These are phyloP conservation scores for Lolium perenne DNA, from an alignment of 176 grass and related monocot genomes.

Conservation along the genomic window DNA sequence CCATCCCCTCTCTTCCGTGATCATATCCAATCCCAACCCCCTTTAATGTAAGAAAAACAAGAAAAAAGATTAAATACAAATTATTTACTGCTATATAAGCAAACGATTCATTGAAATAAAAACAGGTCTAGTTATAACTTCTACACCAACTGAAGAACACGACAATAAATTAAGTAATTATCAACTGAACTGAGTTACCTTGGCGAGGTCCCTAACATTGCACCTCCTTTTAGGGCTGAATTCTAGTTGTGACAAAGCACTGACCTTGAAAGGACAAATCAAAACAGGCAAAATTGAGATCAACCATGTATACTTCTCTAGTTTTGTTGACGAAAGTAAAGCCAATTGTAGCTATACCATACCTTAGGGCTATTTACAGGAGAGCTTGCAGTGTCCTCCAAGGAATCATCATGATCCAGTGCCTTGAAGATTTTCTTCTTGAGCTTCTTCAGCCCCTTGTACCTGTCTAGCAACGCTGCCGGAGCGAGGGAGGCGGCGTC, in stretches of 20 bases:
- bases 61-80: not conserved
- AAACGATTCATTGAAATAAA: not conserved
- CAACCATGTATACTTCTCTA: not conserved
- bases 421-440: conserved; percentile 61
- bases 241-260: conserved; percentile 62
- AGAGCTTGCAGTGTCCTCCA: conserved; percentile 96
- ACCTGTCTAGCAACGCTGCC: conserved; percentile 26
- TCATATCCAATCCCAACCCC: conserved; percentile 43
- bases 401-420: conserved; percentile 74
- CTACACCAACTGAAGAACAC: not conserved
- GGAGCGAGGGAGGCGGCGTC: conserved; percentile 65
- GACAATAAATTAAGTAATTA: not conserved
- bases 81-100: not conserved
- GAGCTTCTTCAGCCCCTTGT: conserved; percentile 64
- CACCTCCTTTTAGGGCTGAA: conserved; percentile 59
- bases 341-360: conserved; percentile 12
- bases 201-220: conserved; percentile 51
- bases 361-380: conserved; percentile 98
- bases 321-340: conserved; percentile 16
- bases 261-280: conserved; percentile 62
- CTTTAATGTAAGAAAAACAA: conserved; percentile 28
- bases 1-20: conserved; percentile 39
- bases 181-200: conserved; percentile 55
- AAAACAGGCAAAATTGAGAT: conserved; percentile 10
- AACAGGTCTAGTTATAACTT: not conserved